Evolutionary conservation across 192 early-diverging fungal species (phyloP).

Genomic region (Pilaira anomala): DNA sequence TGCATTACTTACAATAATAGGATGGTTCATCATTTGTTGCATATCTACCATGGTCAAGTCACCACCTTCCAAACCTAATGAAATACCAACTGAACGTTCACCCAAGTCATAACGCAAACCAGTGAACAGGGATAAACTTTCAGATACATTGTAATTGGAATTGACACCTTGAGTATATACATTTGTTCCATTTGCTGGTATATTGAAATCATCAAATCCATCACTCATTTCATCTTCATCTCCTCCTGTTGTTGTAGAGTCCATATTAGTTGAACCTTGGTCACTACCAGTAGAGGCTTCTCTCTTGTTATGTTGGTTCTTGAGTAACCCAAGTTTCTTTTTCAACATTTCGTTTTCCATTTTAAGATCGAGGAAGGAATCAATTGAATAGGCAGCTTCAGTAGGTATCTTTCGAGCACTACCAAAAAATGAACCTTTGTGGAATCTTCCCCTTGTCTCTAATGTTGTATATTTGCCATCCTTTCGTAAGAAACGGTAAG

Average conservation of each 20-base stretch:
- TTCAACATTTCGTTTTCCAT: constrained; percentile 37
- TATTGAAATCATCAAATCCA: constrained; percentile 1
- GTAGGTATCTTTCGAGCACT: constrained; percentile 22
- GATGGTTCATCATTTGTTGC: background rate
- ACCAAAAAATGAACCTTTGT: constrained; percentile 33
- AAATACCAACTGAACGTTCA: constrained; percentile 27
- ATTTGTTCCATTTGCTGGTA: constrained; percentile 20
- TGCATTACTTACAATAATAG: constrained; percentile 1
- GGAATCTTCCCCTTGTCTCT: constrained; percentile 30
- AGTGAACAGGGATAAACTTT: constrained; percentile 26
- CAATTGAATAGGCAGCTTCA: constrained; percentile 19
- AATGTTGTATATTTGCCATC: constrained; percentile 27
- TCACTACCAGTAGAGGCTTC: background rate
- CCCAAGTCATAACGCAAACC: constrained; percentile 29
- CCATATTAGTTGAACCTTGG: background rate
- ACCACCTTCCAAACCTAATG: constrained; percentile 17
- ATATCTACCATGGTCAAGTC: constrained; percentile 13
- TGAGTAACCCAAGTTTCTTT: constrained; percentile 12
- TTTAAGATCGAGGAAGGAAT: constrained; percentile 36
- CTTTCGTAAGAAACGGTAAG: constrained; percentile 28
- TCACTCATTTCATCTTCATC: background rate
- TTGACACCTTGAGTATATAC: constrained; percentile 29
- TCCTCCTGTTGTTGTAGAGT: background rate
- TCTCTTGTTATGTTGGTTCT: constrained; percentile 1
- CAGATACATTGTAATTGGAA: constrained; percentile 15